phyloP scores from a whole-genome alignment of 257 asterid species.

The Petrea volubilis region DNA sequence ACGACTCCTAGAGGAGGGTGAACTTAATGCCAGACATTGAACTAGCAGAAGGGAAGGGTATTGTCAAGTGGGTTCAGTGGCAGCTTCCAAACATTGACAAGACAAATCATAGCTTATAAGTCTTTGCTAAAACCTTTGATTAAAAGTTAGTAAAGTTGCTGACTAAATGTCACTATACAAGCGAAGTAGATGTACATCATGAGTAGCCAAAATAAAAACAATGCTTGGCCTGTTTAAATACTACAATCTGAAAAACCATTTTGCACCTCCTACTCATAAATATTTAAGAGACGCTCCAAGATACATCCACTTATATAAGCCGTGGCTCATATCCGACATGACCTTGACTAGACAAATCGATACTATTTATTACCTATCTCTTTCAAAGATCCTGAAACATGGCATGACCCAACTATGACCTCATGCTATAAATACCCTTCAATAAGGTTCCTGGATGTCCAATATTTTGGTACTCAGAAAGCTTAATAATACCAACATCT shows the following conservation, averaged over 20 bases:
- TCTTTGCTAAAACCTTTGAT: too few species aligned
- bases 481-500: too few species aligned
- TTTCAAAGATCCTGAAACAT: too few species aligned
- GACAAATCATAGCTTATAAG: neutral
- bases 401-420: neutral
- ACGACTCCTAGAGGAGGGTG: neutral
- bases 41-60: neutral
- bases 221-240: neutral
- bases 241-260: neutral
- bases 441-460: neutral
- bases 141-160: neutral
- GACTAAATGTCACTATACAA: neutral
- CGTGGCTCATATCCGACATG: too few species aligned
- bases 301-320: too few species aligned
- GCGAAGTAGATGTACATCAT: neutral
- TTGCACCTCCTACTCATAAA: too few species aligned
- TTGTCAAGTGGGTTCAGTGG: neutral
- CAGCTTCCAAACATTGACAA: neutral
- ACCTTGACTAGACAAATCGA: neutral
- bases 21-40: neutral
- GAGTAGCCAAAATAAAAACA: neutral
- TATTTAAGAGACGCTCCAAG: too few species aligned
- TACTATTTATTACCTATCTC: neutral
- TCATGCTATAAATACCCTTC: neutral
- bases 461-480: neutral